Percentiles rank a stretch among this genome's conserved stretches.
Evolutionary conservation across 139 green algal species (phyloP).

Genomic region (Coelastrella sp.): DNA sequence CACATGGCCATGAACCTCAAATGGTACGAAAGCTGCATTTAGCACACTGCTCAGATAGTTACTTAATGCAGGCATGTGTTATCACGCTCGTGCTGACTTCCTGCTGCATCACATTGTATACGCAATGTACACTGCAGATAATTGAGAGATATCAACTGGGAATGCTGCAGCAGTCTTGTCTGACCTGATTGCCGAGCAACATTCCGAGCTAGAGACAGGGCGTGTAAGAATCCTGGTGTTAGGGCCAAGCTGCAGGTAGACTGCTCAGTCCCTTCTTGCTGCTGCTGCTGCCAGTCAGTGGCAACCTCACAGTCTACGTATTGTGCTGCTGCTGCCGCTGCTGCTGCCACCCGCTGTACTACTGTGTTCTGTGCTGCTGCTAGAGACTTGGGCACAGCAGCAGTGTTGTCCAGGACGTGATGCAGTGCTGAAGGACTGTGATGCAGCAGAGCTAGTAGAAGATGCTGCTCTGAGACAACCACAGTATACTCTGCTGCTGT

Average conservation of each 20-base stretch:
- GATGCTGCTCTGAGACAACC: background rate
- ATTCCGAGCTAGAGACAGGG: too few relatives aligned
- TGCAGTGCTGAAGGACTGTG: background rate
- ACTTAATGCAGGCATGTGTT: background rate
- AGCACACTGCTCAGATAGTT: background rate
- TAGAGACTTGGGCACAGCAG: background rate
- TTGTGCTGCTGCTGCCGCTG: background rate
- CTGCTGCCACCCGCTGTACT: background rate
- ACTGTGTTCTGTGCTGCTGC: background rate
- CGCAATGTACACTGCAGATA: too few relatives aligned
- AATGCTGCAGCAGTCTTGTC: too few relatives aligned
- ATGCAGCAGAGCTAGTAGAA: background rate
- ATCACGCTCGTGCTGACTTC: background rate
- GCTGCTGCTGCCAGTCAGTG: background rate
- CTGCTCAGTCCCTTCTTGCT: too few relatives aligned
- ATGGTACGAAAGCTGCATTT: background rate
- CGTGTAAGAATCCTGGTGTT: too few relatives aligned
- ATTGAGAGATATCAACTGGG: too few relatives aligned
- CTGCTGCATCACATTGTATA: too few relatives aligned
- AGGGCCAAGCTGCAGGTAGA: too few relatives aligned
- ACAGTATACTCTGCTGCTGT: background rate
- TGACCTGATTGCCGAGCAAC: too few relatives aligned
- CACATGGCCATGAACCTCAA: background rate
- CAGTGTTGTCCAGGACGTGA: background rate
- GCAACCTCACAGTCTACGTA: background rate